Evolutionary conservation across 2,329 filamentous ascomycete genomes (phyloP).

Genomic region (Phyllosticta citribraziliensis): DNA sequence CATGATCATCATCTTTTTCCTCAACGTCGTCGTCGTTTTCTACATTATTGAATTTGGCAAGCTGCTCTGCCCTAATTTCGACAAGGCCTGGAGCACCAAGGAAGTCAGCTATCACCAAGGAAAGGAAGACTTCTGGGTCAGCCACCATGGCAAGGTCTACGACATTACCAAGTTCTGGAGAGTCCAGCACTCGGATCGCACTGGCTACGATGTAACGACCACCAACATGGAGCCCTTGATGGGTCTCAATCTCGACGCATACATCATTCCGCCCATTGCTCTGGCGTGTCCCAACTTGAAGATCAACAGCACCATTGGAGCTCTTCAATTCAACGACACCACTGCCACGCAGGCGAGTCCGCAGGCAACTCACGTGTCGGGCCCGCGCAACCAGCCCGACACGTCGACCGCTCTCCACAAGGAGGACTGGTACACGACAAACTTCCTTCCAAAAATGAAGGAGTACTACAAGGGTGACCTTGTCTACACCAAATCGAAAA

Average conservation of each 20-base stretch:
- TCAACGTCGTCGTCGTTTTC: constrained; percentile 79
- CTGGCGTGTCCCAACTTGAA: constrained; percentile 67
- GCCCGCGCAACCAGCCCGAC: constrained; percentile 24
- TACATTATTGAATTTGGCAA: constrained; percentile 83
- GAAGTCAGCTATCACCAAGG: constrained; percentile 64
- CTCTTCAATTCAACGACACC: constrained; percentile 57
- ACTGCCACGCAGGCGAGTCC: constrained; percentile 32
- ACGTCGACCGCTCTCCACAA: constrained; percentile 47
- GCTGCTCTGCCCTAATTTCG: constrained; percentile 77
- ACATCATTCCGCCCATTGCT: constrained; percentile 71
- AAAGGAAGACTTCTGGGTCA: constrained; percentile 75
- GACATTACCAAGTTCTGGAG: constrained; percentile 86
- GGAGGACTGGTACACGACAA: constrained; percentile 65
- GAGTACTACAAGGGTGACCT: constrained; percentile 82
- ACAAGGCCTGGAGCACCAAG: constrained; percentile 73
- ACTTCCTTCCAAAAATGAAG: constrained; percentile 69
- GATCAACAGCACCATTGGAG: constrained; percentile 42
- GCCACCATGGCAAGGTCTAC: constrained; percentile 80
- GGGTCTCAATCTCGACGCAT: constrained; percentile 70
- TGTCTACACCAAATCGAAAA: constrained; percentile 53
- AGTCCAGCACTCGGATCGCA: constrained; percentile 68
- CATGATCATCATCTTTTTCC: constrained; percentile 65
- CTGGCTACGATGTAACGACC: constrained; percentile 45
- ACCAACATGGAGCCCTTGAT: constrained; percentile 66
- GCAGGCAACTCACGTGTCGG: constrained; percentile 60